Base-by-base conservation (phyloP, 23 red algal species). In the Pyropia haitanensis region DNA sequence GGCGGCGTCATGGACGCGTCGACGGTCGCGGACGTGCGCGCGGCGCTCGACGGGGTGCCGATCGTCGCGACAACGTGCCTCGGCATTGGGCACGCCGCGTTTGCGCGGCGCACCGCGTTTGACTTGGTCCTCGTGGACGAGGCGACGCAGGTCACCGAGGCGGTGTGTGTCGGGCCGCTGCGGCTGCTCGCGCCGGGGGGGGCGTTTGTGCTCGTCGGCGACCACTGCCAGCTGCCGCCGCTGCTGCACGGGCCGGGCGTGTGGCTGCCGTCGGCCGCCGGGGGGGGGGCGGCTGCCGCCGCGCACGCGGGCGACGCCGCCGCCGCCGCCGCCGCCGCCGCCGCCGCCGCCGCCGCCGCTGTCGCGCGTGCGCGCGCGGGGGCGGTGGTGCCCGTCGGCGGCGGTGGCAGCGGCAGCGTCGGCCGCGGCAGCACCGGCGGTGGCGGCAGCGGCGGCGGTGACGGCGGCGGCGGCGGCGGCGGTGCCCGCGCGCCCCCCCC, bases 41-140 rank as follows among this genome's bases (percentile, higher is more conserved):
- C 31, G 18, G 57, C 57, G 18, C 61, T 88, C 2, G 78, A 88
- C 15, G 31, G 51, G 39, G 68, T 65, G 6, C 27, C 60, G 22
- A 63, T 96, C 2, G 68, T 96, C 5, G 91, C 83, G 5, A 83
- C 81, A 0, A 96, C 91, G 1, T 96, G 91, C 50, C 56, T 89
- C 49, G 83, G 83, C 26, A 88, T 88, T 23, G 75, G 76, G 53
- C 77, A 83, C 55, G 61, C 75, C 51, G 60, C 85, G 12, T 80
- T 96, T 18, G 68, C 58, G 18, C 71, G 71, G 29, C 51, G 91
- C 62, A 63, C 58, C 27, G 57, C 62, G 55, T 96, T 96, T 68
- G 91, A 96, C 84, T 48, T 83, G 21, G 83, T 88, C 16, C 74
- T 96, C 34, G 72, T 96, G 2, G 91, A 96, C 60, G 91, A 96